Evolutionary conservation across 129 eudicot genomes (phyloP).

Genomic region (Lonicera japonica): DNA sequence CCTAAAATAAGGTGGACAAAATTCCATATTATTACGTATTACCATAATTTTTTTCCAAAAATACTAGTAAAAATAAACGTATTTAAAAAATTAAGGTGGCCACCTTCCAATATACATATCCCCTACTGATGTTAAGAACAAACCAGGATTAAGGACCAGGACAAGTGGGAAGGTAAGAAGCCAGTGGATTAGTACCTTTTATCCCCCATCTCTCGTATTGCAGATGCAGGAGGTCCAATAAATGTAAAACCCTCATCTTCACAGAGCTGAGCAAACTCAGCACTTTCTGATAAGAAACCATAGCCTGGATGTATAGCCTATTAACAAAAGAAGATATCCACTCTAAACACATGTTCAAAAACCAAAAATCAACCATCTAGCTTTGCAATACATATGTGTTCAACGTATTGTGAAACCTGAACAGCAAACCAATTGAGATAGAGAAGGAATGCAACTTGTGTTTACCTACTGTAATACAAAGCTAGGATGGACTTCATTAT

Average conservation of each 20-base stretch:
- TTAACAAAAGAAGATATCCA: conserved; percentile 42
- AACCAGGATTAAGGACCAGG: conserved; percentile 8
- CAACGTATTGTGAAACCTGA: background rate
- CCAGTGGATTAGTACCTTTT: conserved; percentile 56
- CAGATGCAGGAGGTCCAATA: conserved; percentile 99
- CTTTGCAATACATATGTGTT: conserved; percentile 3
- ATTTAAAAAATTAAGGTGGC: too few relatives aligned
- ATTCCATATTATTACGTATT: too few relatives aligned
- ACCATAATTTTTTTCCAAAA: too few relatives aligned
- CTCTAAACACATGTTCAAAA: conserved; percentile 28
- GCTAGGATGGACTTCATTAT: too few relatives aligned
- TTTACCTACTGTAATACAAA: too few relatives aligned
- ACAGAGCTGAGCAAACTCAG: conserved; percentile 95
- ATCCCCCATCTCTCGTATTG: conserved; percentile 98
- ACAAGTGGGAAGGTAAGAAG: background rate
- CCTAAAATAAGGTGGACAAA: too few relatives aligned
- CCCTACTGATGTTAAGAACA: background rate
- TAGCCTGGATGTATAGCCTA: conserved; percentile 99
- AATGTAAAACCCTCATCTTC: conserved; percentile 72
- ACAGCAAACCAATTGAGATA: background rate
- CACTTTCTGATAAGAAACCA: conserved; percentile 94
- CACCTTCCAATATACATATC: too few relatives aligned
- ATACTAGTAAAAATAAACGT: too few relatives aligned
- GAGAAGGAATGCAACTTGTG: background rate
- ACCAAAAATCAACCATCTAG: conserved; percentile 16